Base-by-base conservation (phyloP, 1,139 yeast genomes). In the Geotrichum phurueaensis region DNA sequence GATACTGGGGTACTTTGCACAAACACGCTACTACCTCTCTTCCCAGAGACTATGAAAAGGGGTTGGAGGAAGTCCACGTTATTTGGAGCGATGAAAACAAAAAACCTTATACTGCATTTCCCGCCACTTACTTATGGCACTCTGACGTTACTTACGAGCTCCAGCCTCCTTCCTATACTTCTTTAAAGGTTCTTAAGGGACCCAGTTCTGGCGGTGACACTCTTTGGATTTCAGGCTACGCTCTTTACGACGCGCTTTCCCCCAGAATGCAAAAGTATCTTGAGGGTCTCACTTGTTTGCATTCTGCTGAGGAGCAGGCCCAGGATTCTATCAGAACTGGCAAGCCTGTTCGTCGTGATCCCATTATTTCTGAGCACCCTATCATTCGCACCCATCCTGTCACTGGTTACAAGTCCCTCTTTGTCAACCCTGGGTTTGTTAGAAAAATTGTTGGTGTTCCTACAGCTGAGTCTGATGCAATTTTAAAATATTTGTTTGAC, bases 141-240 rank as follows among this genome's bases (percentile, higher is more conserved):
- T 79, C 87, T 0, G 92, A 87, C 70, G 85, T 84, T 39, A 79
- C 88, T 23, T 86, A 85, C 71, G 92, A 86, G 69, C 75, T 78
- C 62, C 89, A 85, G 70, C 88, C 92, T 9, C 88, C 92, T 5
- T 82, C 85, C 1, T 76, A 82, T 63, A 86, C 92, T 0, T 78
- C 84, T 56, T 82, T 87, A 67, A 78, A 84, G 57, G 80, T 84
- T 61, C 73, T 82, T 57, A 85, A 79, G 66, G 87, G 84, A 49
- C 87, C 91, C 45, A 81, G 79, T 57, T 71, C 81, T 18, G 92
- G 92, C 60, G 91, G 91, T 61, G 92, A 87, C 71, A 87, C 94
- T n/a, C 73, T 84, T 59, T 87, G 87, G 75, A 78, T 83, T 10
- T 86, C 84, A 65, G 79, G 84, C 36, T 79, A 81, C 60, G 89